Conservation (phyloP, 495 filamentous ascomycete species). For the Aspergillus indologenus region DNA sequence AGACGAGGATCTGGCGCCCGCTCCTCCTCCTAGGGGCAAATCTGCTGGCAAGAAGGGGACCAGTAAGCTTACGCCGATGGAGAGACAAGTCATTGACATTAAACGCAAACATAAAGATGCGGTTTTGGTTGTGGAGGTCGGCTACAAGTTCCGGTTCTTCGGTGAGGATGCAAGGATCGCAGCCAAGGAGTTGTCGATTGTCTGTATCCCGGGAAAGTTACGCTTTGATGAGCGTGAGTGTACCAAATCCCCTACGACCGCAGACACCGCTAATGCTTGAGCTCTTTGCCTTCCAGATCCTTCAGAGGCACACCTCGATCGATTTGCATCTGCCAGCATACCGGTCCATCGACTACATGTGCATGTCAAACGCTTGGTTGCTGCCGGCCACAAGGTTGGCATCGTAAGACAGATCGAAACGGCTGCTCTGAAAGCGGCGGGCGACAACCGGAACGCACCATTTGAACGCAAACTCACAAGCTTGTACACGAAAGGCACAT, state of each 20-base stretch:
- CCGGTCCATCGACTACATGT: conserved; percentile 90
- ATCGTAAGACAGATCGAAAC: conserved; percentile 97
- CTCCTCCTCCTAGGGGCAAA: conserved; percentile 53
- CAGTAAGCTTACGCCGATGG: conserved; percentile 88
- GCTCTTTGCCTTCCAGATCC: conserved; percentile 46
- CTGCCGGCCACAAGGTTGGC: conserved; percentile 92
- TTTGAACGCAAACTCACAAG: conserved; percentile 94
- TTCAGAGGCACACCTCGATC: conserved; percentile 88
- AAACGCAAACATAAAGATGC: conserved; percentile 91
- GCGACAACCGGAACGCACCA: conserved; percentile 89
- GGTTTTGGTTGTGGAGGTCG: conserved; percentile 85
- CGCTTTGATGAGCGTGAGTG: conserved; percentile 83
- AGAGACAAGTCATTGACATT: conserved; percentile 88
- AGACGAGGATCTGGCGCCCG: conserved; percentile 49
- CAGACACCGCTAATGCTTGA: not conserved
- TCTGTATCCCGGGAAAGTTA: conserved; percentile 95
- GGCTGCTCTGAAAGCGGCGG: conserved; percentile 93
- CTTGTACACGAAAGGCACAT: conserved; percentile 97
- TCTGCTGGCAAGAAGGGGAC: conserved; percentile 59
- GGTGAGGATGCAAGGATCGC: conserved; percentile 94
- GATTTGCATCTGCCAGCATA: conserved; percentile 94
- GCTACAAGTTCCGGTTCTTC: conserved; percentile 97
- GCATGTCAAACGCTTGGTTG: conserved; percentile 89
- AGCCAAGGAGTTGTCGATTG: conserved; percentile 87
- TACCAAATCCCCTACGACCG: too few species aligned